Base-by-base conservation (phyloP, 495 filamentous ascomycete genomes). In the Aspergillus ostianus region DNA sequence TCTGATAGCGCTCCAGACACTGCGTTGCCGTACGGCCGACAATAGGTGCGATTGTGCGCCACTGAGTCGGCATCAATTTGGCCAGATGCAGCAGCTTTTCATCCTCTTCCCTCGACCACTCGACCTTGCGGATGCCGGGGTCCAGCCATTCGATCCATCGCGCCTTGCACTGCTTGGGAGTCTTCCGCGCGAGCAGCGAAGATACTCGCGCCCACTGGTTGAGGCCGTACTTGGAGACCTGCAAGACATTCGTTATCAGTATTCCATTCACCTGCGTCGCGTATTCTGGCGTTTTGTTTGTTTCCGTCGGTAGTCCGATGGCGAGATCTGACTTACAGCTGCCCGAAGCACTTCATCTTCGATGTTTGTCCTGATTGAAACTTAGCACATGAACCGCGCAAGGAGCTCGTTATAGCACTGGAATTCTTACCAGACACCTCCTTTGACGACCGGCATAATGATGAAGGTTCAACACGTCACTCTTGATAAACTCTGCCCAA, bases 181-280 rank as follows among this genome's bases (percentile, higher is more conserved):
- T 97, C 75, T 98, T 98, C 63, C 95, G 89, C 69, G 94, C 93
- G 69, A 98, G 87, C 45, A 98, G 86, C 23, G 95, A 98, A 49
- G 94, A 97, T 46, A 97, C 93, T 70, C 94, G 94, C 69, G 95
- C 93, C 94, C 94, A 98, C 77, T 98, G 94, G 73, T 98, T 97
- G 41, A 98, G 84, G 55, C 93, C 93, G 78, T 97, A 97, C 76
- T 97, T 97, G 62, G 91, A 95, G 65, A 97, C 92, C 77, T 79
- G 53, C 21, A 20, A 47, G 51, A 60, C 44, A 65, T 65, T 52
- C 70, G 53, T 48, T 62, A 63, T 74, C 45, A 69, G 63, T 63
- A 51, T 61, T 48, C 47, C 46, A 23, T 55, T 52, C 49, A 41
- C 53, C 32, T 15, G 19, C 4, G 17, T 48, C 21, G 18, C 30